These are phyloP conservation scores for Bryoerythrophyllum caledonicum DNA, from an alignment of 225 moss, liverwort and hornwort genomes.

Conservation along the genomic window DNA sequence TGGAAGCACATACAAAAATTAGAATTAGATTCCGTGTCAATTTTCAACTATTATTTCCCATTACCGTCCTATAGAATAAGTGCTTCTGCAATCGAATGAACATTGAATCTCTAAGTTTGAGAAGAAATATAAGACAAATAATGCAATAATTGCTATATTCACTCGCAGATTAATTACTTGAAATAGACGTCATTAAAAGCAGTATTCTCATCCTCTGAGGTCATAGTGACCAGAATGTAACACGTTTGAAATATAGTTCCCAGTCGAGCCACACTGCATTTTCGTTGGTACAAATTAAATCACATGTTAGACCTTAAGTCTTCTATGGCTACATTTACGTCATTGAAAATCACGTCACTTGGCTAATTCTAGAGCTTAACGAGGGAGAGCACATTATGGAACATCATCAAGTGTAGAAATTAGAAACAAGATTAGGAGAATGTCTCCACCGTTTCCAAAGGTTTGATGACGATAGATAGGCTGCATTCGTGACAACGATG, in stretches of 20 bases:
- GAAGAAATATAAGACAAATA: neutral
- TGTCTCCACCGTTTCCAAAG: slow-evolving; percentile 43
- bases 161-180: slow-evolving; percentile 34
- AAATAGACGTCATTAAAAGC: slow-evolving; percentile 51
- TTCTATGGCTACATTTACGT: neutral
- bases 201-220: slow-evolving; percentile 36
- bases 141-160: neutral
- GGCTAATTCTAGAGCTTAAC: neutral
- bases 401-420: slow-evolving; percentile 8
- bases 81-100: slow-evolving; percentile 4
- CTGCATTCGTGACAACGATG: slow-evolving; percentile 42
- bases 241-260: slow-evolving; percentile 44
- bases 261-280: slow-evolving; percentile 42
- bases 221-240: slow-evolving; percentile 41
- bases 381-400: neutral
- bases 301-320: slow-evolving; percentile 13
- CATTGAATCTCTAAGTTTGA: slow-evolving; percentile 1
- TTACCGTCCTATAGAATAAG: neutral
- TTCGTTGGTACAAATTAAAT: slow-evolving; percentile 13
- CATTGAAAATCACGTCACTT: neutral
- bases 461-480: slow-evolving; percentile 27
- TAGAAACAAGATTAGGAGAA: neutral
- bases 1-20: neutral
- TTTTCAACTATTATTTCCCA: neutral
- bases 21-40: neutral